Conservation (phyloP, 2,329 filamentous ascomycete genomes). For the Penicillium sumatraense region DNA sequence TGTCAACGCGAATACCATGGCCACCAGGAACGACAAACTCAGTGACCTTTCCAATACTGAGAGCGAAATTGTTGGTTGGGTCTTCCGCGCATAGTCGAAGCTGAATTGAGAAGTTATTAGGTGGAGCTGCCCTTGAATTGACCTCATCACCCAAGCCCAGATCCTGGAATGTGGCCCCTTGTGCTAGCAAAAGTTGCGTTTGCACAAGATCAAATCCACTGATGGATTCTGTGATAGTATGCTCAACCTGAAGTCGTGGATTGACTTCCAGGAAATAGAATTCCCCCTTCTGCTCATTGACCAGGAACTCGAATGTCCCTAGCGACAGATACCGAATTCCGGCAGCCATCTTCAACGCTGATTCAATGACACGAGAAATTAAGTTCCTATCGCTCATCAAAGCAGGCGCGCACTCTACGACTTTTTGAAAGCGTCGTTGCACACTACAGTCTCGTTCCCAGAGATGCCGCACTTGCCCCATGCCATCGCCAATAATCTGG, state of each 20-base stretch:
- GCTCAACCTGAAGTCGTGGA: slow-evolving; percentile 65
- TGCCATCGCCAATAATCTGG: slow-evolving; percentile 63
- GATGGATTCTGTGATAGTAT: slow-evolving; percentile 64
- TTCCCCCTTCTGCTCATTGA: slow-evolving; percentile 53
- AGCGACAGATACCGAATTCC: slow-evolving; percentile 61
- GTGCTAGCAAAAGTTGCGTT: slow-evolving; percentile 58
- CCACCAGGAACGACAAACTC: slow-evolving; percentile 60
- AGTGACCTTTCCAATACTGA: slow-evolving; percentile 65
- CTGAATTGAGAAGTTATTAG: slow-evolving; percentile 55
- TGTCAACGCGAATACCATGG: slow-evolving; percentile 63
- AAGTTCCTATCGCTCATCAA: slow-evolving; percentile 51
- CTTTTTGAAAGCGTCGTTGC: slow-evolving; percentile 64
- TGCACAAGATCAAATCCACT: slow-evolving; percentile 60
- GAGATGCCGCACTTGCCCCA: slow-evolving; percentile 57
- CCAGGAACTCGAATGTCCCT: slow-evolving; percentile 69
- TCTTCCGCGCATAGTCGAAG: slow-evolving; percentile 64
- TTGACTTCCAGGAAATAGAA: slow-evolving; percentile 67
- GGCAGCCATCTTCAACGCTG: slow-evolving; percentile 50
- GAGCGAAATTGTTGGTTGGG: slow-evolving; percentile 55
- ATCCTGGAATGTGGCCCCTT: slow-evolving; percentile 50
- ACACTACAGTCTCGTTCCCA: slow-evolving; percentile 67
- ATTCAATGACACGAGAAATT: slow-evolving; percentile 56
- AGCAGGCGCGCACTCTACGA: slow-evolving; percentile 64
- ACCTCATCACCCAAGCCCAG: slow-evolving; percentile 37
- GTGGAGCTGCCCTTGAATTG: slow-evolving; percentile 42